phyloP scores from a whole-genome alignment of 2,329 filamentous ascomycete genomes.

The Botrytis porri region DNA sequence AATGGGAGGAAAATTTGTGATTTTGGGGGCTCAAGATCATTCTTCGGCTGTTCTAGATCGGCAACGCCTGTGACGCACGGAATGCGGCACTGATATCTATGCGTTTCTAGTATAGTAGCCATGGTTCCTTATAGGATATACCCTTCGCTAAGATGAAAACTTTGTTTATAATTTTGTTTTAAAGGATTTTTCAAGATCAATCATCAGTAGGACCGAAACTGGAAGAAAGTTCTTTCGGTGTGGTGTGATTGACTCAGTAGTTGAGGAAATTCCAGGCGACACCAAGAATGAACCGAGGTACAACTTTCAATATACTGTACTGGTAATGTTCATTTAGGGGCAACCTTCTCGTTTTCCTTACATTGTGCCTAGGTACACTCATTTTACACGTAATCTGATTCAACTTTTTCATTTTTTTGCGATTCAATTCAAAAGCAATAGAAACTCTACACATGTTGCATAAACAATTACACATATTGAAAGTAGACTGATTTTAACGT shows the following conservation, averaged over 20 bases:
- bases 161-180: background rate
- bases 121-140: background rate
- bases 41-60: conserved; percentile 8
- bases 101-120: background rate
- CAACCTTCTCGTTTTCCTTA: background rate
- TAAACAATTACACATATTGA: background rate
- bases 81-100: background rate
- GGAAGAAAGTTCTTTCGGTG: background rate
- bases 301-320: background rate
- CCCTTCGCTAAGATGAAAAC: background rate
- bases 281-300: background rate
- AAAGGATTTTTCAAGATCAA: background rate
- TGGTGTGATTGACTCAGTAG: background rate
- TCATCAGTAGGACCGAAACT: background rate
- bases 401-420: background rate
- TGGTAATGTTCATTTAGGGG: background rate
- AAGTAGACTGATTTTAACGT: background rate
- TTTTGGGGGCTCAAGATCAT: background rate
- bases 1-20: background rate
- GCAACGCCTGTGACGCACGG: background rate
- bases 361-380: background rate
- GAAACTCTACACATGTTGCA: background rate
- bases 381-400: background rate
- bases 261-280: background rate
- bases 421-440: background rate